phyloP scores from a whole-genome alignment of 108 stramenopile genomes.

The Discostella pseudostelligera region DNA sequence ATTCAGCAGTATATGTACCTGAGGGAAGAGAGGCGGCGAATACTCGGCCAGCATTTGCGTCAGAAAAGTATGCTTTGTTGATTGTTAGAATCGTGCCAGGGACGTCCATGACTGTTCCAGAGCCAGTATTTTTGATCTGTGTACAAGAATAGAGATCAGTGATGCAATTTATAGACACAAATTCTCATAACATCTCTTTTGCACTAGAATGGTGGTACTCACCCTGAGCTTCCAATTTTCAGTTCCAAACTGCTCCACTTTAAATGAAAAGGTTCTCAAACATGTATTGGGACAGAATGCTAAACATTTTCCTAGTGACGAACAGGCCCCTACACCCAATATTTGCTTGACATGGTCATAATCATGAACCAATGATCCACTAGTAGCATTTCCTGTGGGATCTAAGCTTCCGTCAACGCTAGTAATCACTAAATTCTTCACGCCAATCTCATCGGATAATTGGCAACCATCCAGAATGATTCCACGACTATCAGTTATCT shows the following conservation, averaged over 20 bases:
- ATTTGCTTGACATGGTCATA: conserved; percentile 9
- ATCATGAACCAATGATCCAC: conserved; percentile 24
- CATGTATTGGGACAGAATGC: conserved; percentile 43
- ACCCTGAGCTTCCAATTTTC: conserved; percentile 37
- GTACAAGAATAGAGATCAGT: conserved; percentile 1
- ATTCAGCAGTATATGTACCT: conserved; percentile 39
- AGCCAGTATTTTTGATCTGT: conserved; percentile 8
- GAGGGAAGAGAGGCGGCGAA: conserved; percentile 48
- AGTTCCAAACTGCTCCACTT: conserved; percentile 44
- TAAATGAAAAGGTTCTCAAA: conserved; percentile 31
- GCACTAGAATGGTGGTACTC: neutral
- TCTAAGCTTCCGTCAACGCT: conserved; percentile 44
- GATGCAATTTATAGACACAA: neutral
- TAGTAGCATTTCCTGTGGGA: conserved; percentile 19
- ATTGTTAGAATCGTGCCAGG: conserved; percentile 22
- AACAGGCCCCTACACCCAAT: conserved; percentile 19
- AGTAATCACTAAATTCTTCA: conserved; percentile 42
- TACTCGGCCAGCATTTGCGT: conserved; percentile 9
- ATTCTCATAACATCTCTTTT: neutral
- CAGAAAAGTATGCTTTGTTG: conserved; percentile 17
- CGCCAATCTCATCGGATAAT: conserved; percentile 18
- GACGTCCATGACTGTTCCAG: conserved; percentile 15
- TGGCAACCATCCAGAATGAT: conserved; percentile 27
- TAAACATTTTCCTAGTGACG: conserved; percentile 19
- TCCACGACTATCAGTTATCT: conserved; percentile 31